Evolutionary conservation across 306 rosid species (phyloP).

Genomic region (Psophocarpus tetragonolobus): DNA sequence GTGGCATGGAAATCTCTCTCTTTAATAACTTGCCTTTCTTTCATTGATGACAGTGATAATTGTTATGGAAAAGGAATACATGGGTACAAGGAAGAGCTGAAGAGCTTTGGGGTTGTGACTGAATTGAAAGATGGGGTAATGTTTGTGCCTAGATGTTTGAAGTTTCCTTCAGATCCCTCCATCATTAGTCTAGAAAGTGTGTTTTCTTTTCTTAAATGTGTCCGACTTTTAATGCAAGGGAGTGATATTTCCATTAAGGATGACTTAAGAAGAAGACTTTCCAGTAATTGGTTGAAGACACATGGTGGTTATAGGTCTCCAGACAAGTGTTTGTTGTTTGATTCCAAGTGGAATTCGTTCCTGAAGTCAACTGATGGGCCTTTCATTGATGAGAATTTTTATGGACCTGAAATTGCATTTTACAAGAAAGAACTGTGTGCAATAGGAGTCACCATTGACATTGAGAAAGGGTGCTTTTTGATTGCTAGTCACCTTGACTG

Average conservation of each 20-base stretch:
- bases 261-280: conserved; percentile 40
- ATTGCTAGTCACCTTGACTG: conserved; percentile 48
- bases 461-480: conserved; percentile 42
- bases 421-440: conserved; percentile 55
- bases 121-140: conserved; percentile 51
- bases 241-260: conserved; percentile 22
- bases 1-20: conserved; percentile 63
- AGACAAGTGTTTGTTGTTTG: conserved; percentile 51
- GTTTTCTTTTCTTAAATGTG: conserved; percentile 58
- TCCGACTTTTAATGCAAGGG: conserved; percentile 29
- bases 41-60: conserved; percentile 58
- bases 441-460: conserved; percentile 54
- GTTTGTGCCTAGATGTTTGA: conserved; percentile 45
- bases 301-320: conserved; percentile 60
- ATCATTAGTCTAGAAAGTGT: conserved; percentile 43
- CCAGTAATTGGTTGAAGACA: conserved; percentile 67
- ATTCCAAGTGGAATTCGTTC: conserved; percentile 41
- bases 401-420: conserved; percentile 45
- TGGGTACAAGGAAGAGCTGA: conserved; percentile 55
- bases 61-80: conserved; percentile 50
- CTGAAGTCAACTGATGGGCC: conserved; percentile 64
- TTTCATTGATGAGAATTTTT: conserved; percentile 59
- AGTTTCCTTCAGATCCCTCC: conserved; percentile 45
- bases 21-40: conserved; percentile 63
- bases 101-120: conserved; percentile 55